phyloP scores from a whole-genome alignment of 2,329 filamentous ascomycete genomes.

The Endocalyx cinctus region DNA sequence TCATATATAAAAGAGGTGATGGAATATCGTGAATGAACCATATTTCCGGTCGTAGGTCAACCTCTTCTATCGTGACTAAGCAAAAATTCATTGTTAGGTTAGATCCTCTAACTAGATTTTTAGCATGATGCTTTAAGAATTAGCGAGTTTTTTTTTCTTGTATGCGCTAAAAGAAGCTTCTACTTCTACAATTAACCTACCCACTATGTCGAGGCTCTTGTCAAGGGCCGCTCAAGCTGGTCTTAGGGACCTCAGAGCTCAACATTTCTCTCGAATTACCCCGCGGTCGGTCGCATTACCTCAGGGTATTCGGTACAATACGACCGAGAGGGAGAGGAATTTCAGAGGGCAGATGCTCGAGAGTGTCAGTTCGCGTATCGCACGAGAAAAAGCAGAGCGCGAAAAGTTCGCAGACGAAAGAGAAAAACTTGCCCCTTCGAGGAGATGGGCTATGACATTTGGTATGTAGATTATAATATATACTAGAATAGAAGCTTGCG shows the following conservation, averaged over 20 bases:
- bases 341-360: conserved; percentile 59
- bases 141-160: no score
- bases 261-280: conserved; percentile 8
- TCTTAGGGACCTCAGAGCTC: conserved; percentile 12
- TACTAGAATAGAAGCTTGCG: no score
- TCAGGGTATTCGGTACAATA: conserved; percentile 17
- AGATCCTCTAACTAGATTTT: no score
- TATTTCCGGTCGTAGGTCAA: no score
- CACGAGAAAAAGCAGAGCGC: conserved; percentile 50
- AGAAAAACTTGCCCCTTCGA: conserved; percentile 32
- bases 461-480: conserved; percentile 36
- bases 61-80: no score
- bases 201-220: conserved; percentile 23
- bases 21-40: no score
- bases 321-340: conserved; percentile 26
- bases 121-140: no score
- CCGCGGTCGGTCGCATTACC: conserved; percentile 11
- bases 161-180: no score
- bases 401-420: conserved; percentile 42
- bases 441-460: conserved; percentile 50
- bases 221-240: conserved; percentile 15
- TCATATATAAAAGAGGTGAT: no score
- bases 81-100: no score
- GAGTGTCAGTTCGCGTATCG: conserved; percentile 50
- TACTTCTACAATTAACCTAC: no score